Evolutionary conservation across 2,329 filamentous ascomycete genomes (phyloP).

Genomic region (Trichophyton verrucosum): DNA sequence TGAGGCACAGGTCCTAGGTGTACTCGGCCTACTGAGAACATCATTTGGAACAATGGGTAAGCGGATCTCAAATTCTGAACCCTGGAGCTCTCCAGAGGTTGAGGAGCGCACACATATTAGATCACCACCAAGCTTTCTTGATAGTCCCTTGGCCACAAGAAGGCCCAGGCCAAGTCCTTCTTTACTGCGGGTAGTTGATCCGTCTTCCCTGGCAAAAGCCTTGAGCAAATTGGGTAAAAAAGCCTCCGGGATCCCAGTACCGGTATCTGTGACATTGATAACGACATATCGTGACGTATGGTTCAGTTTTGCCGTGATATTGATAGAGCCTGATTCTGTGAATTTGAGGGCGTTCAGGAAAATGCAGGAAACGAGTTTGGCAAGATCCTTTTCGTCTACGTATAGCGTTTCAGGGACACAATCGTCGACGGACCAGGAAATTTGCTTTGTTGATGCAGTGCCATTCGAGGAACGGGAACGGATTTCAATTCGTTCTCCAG

Average conservation of each 20-base stretch:
- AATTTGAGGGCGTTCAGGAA: slow-evolving; percentile 60
- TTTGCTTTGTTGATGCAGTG: slow-evolving; percentile 29
- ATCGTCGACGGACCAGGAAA: slow-evolving; percentile 38
- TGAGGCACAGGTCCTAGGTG: background rate
- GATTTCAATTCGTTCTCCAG: slow-evolving; percentile 36
- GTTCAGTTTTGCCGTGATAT: slow-evolving; percentile 42
- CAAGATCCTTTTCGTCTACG: slow-evolving; percentile 51
- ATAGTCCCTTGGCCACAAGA: slow-evolving; percentile 59
- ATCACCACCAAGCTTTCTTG: slow-evolving; percentile 57
- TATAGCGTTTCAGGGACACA: slow-evolving; percentile 36
- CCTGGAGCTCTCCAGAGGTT: slow-evolving; percentile 47
- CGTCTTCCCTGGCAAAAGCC: slow-evolving; percentile 56
- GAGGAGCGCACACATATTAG: slow-evolving; percentile 52
- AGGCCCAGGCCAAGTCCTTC: slow-evolving; percentile 58
- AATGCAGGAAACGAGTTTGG: slow-evolving; percentile 52
- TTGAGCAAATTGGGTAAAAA: slow-evolving; percentile 57
- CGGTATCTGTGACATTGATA: slow-evolving; percentile 53
- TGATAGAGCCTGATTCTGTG: slow-evolving; percentile 52
- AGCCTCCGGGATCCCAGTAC: slow-evolving; percentile 53
- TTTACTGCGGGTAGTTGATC: slow-evolving; percentile 52
- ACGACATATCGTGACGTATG: slow-evolving; percentile 42
- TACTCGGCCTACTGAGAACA: slow-evolving; percentile 37
- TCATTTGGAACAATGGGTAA: slow-evolving; percentile 46
- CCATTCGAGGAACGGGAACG: slow-evolving; percentile 34
- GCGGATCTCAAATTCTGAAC: slow-evolving; percentile 57